Percentiles rank a stretch among this genome's conserved stretches.
Evolutionary conservation across 2,329 filamentous ascomycete species (phyloP).

Genomic region (Diplodia intermedia): DNA sequence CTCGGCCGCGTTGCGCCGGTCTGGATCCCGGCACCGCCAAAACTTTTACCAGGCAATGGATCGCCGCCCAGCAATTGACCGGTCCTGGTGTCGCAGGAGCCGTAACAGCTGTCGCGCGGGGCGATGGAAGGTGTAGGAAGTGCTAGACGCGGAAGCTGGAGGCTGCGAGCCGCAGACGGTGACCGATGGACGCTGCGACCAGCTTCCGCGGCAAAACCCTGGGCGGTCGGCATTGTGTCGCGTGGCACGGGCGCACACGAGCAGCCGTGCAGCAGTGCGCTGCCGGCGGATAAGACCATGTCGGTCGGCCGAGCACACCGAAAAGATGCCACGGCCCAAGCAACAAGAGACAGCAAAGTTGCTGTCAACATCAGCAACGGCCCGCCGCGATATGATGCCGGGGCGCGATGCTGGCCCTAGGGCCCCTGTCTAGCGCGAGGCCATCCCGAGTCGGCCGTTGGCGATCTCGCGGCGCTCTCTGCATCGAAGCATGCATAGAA

Average conservation of each 20-base stretch:
- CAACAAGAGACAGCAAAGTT: constrained; percentile 18
- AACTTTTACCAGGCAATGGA: constrained; percentile 20
- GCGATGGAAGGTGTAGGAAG: neutral
- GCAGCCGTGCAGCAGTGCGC: neutral
- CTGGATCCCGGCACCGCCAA: constrained; percentile 18
- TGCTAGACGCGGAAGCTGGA: neutral
- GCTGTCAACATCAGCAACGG: constrained; percentile 28
- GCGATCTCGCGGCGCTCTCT: constrained; percentile 18
- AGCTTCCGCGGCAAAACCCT: neutral
- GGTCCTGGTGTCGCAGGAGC: constrained; percentile 15
- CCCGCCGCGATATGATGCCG: constrained; percentile 24
- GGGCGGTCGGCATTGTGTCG: constrained; percentile 21
- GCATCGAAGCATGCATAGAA: constrained; percentile 33
- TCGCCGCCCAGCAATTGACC: constrained; percentile 3
- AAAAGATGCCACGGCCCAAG: neutral
- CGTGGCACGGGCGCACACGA: constrained; percentile 19
- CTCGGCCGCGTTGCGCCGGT: constrained; percentile 14
- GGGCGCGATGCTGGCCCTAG: constrained; percentile 15
- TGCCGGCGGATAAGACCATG: no score
- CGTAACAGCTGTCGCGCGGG: neutral
- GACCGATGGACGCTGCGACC: neutral
- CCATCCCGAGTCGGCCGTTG: constrained; percentile 23
- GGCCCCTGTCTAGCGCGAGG: constrained; percentile 1
- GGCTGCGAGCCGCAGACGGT: neutral
- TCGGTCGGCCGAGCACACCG: constrained; percentile 25